Evolutionary conservation across 2,329 filamentous ascomycete species (phyloP).

Genomic region (Sporothrix mexicana): DNA sequence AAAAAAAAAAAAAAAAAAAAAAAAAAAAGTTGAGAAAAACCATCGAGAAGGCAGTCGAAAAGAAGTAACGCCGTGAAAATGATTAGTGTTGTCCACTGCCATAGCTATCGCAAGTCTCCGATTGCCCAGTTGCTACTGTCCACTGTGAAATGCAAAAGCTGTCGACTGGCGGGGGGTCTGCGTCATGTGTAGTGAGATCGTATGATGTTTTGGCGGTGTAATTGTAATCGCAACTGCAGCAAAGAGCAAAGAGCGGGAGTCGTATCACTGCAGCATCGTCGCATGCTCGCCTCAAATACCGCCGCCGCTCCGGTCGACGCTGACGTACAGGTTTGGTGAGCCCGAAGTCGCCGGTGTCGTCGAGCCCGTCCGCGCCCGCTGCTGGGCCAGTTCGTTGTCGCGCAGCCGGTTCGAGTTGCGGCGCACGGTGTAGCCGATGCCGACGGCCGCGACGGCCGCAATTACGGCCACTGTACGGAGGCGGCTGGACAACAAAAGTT

Average conservation of each 20-base stretch:
- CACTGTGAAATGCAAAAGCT: background rate
- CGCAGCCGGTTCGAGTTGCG: constrained; percentile 48
- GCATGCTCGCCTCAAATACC: constrained; percentile 46
- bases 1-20: background rate
- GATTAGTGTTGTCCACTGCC: background rate
- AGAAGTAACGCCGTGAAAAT: constrained; percentile 5
- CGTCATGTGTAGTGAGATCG: constrained; percentile 5
- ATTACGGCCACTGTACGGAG: constrained; percentile 47
- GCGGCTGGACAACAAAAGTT: constrained; percentile 42
- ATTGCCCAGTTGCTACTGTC: background rate
- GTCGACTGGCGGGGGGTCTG: background rate
- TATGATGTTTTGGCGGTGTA: background rate
- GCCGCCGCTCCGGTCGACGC: constrained; percentile 59
- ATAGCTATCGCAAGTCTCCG: background rate
- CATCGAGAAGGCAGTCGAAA: background rate
- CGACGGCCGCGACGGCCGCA: constrained; percentile 44
- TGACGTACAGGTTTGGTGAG: constrained; percentile 53
- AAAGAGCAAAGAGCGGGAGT: no score
- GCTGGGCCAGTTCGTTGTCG: constrained; percentile 53
- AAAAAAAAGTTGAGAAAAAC: background rate
- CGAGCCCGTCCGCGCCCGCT: constrained; percentile 40
- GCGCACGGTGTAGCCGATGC: constrained; percentile 42
- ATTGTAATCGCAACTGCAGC: constrained; percentile 4
- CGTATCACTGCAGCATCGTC: no score
- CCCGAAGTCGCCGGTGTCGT: background rate